Evolutionary conservation across 169 alveolate species (phyloP).

Genomic region (Plasmodium blacklocki): DNA sequence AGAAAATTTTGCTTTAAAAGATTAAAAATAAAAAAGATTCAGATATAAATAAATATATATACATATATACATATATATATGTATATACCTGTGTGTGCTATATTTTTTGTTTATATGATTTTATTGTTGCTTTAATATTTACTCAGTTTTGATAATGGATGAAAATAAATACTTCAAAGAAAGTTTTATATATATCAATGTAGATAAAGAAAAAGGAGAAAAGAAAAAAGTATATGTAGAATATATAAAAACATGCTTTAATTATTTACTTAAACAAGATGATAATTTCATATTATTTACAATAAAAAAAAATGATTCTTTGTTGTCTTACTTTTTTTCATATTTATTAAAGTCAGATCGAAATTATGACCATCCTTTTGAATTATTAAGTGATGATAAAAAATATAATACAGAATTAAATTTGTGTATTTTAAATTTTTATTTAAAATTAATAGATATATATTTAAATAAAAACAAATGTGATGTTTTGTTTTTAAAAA

Average conservation of each 20-base stretch:
- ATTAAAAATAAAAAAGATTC: background rate
- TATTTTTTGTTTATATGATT: background rate
- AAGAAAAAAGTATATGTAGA: constrained; percentile 6
- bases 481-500: constrained; percentile 24
- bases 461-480: constrained; percentile 18
- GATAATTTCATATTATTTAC: constrained; percentile 59
- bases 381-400: background rate
- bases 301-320: constrained; percentile 34
- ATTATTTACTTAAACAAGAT: constrained; percentile 21
- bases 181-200: constrained; percentile 24
- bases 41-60: background rate
- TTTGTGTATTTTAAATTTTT: constrained; percentile 29
- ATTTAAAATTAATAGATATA: constrained; percentile 34
- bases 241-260: constrained; percentile 54
- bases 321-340: constrained; percentile 47
- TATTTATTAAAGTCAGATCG: constrained; percentile 30
- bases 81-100: background rate
- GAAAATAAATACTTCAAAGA: constrained; percentile 33
- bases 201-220: constrained; percentile 7
- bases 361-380: constrained; percentile 25
- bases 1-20: constrained; percentile 1
- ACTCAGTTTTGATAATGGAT: constrained; percentile 14
- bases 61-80: background rate
- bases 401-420: constrained; percentile 2
- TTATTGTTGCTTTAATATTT: background rate